phyloP scores from a whole-genome alignment of 768 basidiomycete species.

The Coprinopsis sp. region DNA sequence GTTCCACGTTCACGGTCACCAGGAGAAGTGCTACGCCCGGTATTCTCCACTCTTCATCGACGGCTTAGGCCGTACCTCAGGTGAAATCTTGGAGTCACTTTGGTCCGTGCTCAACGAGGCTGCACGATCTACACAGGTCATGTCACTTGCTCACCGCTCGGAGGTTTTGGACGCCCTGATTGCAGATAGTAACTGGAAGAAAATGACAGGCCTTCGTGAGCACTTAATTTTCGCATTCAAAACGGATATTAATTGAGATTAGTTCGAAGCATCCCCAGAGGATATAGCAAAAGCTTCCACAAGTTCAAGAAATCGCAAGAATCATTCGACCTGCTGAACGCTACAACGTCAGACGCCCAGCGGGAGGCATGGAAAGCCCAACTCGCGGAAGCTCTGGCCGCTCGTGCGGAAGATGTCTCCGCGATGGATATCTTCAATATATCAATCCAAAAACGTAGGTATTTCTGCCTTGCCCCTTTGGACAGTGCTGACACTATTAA shows the following conservation, averaged over 20 bases:
- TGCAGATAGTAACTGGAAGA: conserved; percentile 31
- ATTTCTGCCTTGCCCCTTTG: background rate
- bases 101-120: conserved; percentile 28
- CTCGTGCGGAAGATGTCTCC: background rate
- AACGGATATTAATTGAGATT: too few relatives aligned
- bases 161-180: conserved; percentile 28
- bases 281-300: background rate
- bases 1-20: conserved; percentile 28
- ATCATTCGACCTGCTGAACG: background rate
- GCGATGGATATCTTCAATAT: conserved; percentile 1
- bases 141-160: conserved; percentile 17
- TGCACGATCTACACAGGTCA: conserved; percentile 16
- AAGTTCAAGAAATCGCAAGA: background rate
- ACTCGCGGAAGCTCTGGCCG: background rate
- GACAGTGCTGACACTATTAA: background rate
- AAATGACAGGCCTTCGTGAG: conserved; percentile 10
- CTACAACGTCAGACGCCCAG: background rate
- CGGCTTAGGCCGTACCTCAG: conserved; percentile 25
- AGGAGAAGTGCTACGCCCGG: conserved; percentile 18
- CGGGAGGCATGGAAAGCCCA: background rate
- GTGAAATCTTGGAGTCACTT: conserved; percentile 30
- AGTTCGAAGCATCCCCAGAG: background rate
- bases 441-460: background rate
- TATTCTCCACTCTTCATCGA: conserved; percentile 23
- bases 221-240: background rate